Evolutionary conservation across 371 early-diverging fungal species (phyloP).

Genomic region (Rhizopus microsporus): DNA sequence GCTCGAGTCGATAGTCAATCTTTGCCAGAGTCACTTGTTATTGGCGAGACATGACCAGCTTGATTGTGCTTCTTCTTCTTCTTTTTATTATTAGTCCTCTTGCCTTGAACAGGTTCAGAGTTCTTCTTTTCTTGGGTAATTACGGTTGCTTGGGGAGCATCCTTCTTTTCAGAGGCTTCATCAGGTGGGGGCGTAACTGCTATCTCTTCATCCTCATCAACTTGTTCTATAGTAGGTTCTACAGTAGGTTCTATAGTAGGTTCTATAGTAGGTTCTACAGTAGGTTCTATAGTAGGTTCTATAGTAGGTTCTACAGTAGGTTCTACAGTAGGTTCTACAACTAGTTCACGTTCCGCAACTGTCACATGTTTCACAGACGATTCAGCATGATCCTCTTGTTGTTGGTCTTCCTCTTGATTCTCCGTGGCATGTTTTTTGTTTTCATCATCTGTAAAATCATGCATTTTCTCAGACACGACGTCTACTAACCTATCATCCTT

Average conservation of each 20-base stretch:
- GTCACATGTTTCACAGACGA: too few relatives aligned
- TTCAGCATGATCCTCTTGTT: neutral
- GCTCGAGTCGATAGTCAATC: neutral
- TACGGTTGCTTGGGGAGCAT: neutral
- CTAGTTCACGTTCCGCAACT: too few relatives aligned
- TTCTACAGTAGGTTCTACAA: too few relatives aligned
- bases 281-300: too few relatives aligned
- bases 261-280: too few relatives aligned
- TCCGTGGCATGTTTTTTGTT: conserved; percentile 7
- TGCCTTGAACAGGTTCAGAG: neutral
- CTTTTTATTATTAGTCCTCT: conserved; percentile 12
- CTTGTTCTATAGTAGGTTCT: too few relatives aligned
- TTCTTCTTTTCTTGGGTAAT: neutral
- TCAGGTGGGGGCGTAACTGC: conserved; percentile 23
- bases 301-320: too few relatives aligned
- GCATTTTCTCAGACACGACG: conserved; percentile 1
- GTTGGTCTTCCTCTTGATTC: neutral
- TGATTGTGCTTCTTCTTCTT: conserved; percentile 7
- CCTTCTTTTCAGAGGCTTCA: conserved; percentile 2
- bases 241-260: too few relatives aligned
- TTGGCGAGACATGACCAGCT: conserved; percentile 6
- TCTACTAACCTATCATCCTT: neutral
- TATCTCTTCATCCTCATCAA: conserved; percentile 1
- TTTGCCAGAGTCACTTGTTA: conserved; percentile 6
- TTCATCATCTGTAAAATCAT: conserved; percentile 1